Percentiles rank a stretch among this genome's conserved stretches.
These are phyloP conservation scores for Amanita subjunquillea DNA, from an alignment of 768 basidiomycete genomes.

Conservation along the genomic window DNA sequence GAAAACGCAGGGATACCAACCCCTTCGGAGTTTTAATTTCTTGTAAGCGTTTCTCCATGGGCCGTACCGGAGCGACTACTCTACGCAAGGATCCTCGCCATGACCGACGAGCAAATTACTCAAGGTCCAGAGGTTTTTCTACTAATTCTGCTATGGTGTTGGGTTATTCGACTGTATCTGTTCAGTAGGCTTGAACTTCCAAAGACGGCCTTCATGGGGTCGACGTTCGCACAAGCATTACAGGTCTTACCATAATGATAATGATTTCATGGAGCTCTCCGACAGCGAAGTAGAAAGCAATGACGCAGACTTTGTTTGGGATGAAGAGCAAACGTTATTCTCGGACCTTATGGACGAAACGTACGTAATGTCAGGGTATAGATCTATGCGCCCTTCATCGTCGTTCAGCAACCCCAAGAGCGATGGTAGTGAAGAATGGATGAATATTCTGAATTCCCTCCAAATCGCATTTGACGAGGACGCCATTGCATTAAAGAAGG, in stretches of 20 bases:
- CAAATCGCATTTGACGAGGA: slow-evolving; percentile 30
- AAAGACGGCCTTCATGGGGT: background rate
- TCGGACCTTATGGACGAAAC: slow-evolving; percentile 34
- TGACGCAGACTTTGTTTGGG: slow-evolving; percentile 32
- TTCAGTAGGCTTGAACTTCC: background rate
- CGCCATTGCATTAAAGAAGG: slow-evolving; percentile 25
- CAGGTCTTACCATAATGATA: slow-evolving; percentile 3
- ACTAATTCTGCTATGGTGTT: background rate
- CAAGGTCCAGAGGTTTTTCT: slow-evolving; percentile 2
- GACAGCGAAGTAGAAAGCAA: slow-evolving; percentile 19
- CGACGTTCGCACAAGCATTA: background rate
- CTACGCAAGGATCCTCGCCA: background rate
- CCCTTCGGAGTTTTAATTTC: slow-evolving; percentile 32
- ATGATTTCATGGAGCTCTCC: slow-evolving; percentile 11
- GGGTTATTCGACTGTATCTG: background rate
- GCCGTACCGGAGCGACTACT: background rate
- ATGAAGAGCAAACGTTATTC: slow-evolving; percentile 43
- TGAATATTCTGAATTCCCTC: slow-evolving; percentile 26
- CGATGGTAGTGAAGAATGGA: slow-evolving; percentile 21
- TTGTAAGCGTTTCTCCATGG: slow-evolving; percentile 3
- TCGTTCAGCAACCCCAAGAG: slow-evolving; percentile 15
- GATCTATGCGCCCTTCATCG: slow-evolving; percentile 9
- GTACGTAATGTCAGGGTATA: slow-evolving; percentile 15
- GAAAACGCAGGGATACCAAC: slow-evolving; percentile 8
- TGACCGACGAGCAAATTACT: background rate